phyloP scores from a whole-genome alignment of 2,329 filamentous ascomycete species.

The Lecanoromycetidae sp. region DNA sequence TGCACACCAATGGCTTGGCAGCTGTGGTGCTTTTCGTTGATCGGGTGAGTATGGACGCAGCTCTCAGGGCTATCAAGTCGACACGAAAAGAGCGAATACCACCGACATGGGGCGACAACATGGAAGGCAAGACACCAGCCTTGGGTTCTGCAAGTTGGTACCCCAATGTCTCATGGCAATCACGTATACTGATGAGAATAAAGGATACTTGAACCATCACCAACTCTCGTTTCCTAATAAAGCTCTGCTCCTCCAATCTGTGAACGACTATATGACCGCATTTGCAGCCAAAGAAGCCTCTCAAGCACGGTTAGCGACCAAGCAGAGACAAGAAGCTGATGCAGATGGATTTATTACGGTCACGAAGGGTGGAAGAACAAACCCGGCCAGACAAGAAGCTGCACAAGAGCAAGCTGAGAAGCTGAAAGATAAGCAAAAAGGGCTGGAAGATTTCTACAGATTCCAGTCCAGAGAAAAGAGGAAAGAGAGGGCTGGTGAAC shows the following conservation, averaged over 20 bases:
- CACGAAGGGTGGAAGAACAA: conserved; percentile 60
- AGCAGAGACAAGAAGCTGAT: conserved; percentile 67
- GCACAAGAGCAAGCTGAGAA: conserved; percentile 48
- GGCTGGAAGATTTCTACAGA: conserved; percentile 64
- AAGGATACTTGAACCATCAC: conserved; percentile 53
- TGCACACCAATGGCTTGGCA: conserved; percentile 63
- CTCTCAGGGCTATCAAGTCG: conserved; percentile 62
- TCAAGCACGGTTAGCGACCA: conserved; percentile 48
- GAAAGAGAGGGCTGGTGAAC: conserved; percentile 59
- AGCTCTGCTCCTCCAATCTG: conserved; percentile 52
- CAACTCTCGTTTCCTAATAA: conserved; percentile 59
- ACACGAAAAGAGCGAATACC: conserved; percentile 45
- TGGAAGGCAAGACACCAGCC: conserved; percentile 44
- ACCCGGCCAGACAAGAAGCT: conserved; percentile 63
- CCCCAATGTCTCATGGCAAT: conserved; percentile 6
- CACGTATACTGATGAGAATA: conserved; percentile 16
- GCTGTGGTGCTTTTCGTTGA: conserved; percentile 79
- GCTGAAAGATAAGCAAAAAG: conserved; percentile 53
- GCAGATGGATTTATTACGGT: conserved; percentile 95
- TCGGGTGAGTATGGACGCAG: conserved; percentile 60
- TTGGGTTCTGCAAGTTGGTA: conserved; percentile 39
- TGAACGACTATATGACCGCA: conserved; percentile 77
- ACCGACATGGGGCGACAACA: conserved; percentile 56
- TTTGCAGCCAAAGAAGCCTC: conserved; percentile 58
- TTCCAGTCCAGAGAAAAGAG: conserved; percentile 71